Percentiles rank a stretch among this genome's conserved stretches.
Evolutionary conservation across 371 early-diverging fungal genomes (phyloP).

Genomic region (Apophysomyces variabilis): DNA sequence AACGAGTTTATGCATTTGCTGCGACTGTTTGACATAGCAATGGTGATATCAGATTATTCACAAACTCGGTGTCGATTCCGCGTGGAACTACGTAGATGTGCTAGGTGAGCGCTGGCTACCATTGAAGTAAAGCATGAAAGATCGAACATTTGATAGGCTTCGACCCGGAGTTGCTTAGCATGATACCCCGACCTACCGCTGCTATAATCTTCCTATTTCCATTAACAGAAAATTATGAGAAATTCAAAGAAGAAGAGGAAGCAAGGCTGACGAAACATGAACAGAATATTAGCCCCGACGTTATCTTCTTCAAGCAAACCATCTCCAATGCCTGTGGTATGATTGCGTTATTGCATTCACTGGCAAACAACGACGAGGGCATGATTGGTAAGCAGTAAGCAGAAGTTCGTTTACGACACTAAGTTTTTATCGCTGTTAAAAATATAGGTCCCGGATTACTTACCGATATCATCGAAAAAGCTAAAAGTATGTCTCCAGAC

Average conservation of each 20-base stretch:
- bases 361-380: slow-evolving; percentile 62
- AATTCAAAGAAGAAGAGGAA: slow-evolving; percentile 58
- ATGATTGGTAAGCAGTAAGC: slow-evolving; percentile 37
- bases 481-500: slow-evolving; percentile 61
- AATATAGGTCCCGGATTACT: slow-evolving; percentile 61
- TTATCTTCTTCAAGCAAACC: slow-evolving; percentile 86
- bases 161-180: slow-evolving; percentile 80
- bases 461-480: slow-evolving; percentile 62
- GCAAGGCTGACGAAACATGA: slow-evolving; percentile 53
- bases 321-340: slow-evolving; percentile 94
- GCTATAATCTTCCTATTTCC: slow-evolving; percentile 87
- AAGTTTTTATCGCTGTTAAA: neutral
- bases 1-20: neutral
- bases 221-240: slow-evolving; percentile 62
- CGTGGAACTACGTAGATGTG: slow-evolving; percentile 60
- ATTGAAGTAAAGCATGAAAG: too few species aligned
- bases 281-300: slow-evolving; percentile 58
- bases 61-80: slow-evolving; percentile 51
- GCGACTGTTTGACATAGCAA: neutral
- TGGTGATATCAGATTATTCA: slow-evolving; percentile 40
- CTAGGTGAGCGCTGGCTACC: slow-evolving; percentile 28
- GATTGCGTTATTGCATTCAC: slow-evolving; percentile 78
- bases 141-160: slow-evolving; percentile 53
- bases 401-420: neutral
- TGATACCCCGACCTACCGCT: slow-evolving; percentile 80